Base-by-base conservation (phyloP, 352 stramenopile species). In the Phytophthora uliginosa region DNA sequence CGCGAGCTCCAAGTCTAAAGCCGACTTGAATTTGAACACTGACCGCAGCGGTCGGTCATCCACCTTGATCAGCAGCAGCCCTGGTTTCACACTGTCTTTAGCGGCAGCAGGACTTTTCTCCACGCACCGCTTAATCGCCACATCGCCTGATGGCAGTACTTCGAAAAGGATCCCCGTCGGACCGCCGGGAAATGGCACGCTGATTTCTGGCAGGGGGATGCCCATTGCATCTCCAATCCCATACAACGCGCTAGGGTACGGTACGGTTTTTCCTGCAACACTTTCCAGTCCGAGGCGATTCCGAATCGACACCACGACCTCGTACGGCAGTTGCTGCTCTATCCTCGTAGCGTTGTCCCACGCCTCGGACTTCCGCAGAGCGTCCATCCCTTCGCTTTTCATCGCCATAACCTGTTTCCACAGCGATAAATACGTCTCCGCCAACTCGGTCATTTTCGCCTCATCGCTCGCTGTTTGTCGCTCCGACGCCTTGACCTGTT, bases 151-250 rank as follows among this genome's bases (percentile, higher is more conserved):
- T 31, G 71, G 55, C 20, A 76, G 67, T 36, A 91, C 38, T 18
- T 91, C 76, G 38, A 97, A 80, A 9, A 85, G 56, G 18, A 97
- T 66, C 0, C 91, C 91, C 15, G 83, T 93, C 3, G 79, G 80
- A 17, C 91, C 91, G 53, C 84, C 76, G 1, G 75, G 71, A 68
- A 97, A 95, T 9, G 71, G 47, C 12, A 96, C 84, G 50, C 76
- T 95, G 48, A 97, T 94, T 55, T 97, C 90, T 18, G 89, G 88
- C 3, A 95, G 72, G 10, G 88, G 85, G n/a, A 96, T 92, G 0
- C 87, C 87, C 66, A 94, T 86, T 9, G 81, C 86, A 61, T 95
- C 78, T 12, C 88, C 84, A 62, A 95, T 76, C 48, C 88, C 89
- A 57, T 93, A 86, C 0, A 94, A 59, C 10, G 85, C 61, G 67